phyloP scores from a whole-genome alignment of 768 basidiomycete genomes.

The Boletus eberwhitei region DNA sequence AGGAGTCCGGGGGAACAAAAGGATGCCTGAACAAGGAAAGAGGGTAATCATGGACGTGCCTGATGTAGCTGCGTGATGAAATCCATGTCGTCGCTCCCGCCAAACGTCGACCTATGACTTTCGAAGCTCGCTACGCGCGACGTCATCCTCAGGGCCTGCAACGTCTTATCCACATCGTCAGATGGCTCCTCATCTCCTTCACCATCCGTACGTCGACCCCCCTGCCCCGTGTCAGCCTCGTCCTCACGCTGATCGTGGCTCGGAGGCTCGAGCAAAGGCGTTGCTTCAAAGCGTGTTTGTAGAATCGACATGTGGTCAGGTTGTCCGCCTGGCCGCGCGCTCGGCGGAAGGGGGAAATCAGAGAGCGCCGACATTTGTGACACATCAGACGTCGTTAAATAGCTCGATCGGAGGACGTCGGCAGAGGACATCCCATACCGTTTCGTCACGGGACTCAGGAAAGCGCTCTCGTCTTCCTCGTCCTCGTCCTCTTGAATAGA shows the following conservation, averaged over 20 bases:
- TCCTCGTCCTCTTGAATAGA: conserved; percentile 18
- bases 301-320: conserved; percentile 35
- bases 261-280: not conserved
- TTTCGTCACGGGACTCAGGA: conserved; percentile 16
- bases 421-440: conserved; percentile 28
- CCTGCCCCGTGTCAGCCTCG: not conserved
- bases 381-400: conserved; percentile 54
- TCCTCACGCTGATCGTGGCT: not conserved
- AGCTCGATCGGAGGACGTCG: conserved; percentile 48
- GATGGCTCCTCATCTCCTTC: conserved; percentile 1
- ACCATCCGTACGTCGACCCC: not conserved
- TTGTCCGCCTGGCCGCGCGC: conserved; percentile 26
- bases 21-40: not conserved
- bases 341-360: conserved; percentile 68
- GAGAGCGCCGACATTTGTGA: conserved; percentile 71
- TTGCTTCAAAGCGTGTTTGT: conserved; percentile 41
- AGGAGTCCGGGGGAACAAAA: no score
- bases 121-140: conserved; percentile 8
- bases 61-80: conserved; percentile 14
- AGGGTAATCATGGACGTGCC: conserved; percentile 8
- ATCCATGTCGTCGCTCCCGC: conserved; percentile 25
- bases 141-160: conserved; percentile 9
- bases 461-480: conserved; percentile 2
- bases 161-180: conserved; percentile 14
- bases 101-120: conserved; percentile 24